Base-by-base conservation (phyloP, 352 stramenopile species). In the Globisporangium iwayamae region DNA sequence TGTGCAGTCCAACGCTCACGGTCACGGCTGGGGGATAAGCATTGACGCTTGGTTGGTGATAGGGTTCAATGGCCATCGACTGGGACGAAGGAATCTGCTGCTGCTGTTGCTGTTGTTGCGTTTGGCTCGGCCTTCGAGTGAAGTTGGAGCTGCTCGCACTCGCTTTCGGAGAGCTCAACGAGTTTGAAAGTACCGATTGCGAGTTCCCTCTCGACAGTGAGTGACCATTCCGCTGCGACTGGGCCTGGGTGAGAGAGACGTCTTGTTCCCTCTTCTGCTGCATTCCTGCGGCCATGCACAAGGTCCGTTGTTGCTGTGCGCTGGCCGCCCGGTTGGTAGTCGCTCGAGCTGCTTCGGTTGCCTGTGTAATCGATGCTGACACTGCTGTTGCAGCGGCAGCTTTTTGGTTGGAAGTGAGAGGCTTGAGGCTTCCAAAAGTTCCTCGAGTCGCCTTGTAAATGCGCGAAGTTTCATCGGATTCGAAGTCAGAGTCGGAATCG, bases 401-500 rank as follows among this genome's bases (percentile, higher is more conserved):
- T 52, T 52, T 30, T 25, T 52, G 46, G 46, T 52, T 52, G 46
- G 46, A 16, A 13, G 46, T 52, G 60, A 3, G 28, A 22, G 14
- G 20, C 10, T 11, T 56, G 48, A 30, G 52, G 28, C 11, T 25
- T 28, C 16, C 28, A 11, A 56, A 41, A 11, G 20, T 43, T n/a
- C 20, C 18, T 18, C 36, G 52, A 14, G 22, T 25, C n/a, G 46
- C 56, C 34, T 45, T 41, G 18, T 55, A 25, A 2, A 25, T 0
- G 5, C 32, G 43, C 10, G 34, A 36, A 22, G 47, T 30, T 16
- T 71, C 67, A 20, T 81, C 73, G 4, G 76, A 52, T 20, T 76
- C 73, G 4, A 18, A 48, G 16, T 81, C 73, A 4, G 79, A 74
- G 51, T 89, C 72, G 1, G 79, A 77, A 28, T 90, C 78, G 45